Conservation (phyloP, 2,329 filamentous ascomycete genomes). For the Clarireedia monteithiana region DNA sequence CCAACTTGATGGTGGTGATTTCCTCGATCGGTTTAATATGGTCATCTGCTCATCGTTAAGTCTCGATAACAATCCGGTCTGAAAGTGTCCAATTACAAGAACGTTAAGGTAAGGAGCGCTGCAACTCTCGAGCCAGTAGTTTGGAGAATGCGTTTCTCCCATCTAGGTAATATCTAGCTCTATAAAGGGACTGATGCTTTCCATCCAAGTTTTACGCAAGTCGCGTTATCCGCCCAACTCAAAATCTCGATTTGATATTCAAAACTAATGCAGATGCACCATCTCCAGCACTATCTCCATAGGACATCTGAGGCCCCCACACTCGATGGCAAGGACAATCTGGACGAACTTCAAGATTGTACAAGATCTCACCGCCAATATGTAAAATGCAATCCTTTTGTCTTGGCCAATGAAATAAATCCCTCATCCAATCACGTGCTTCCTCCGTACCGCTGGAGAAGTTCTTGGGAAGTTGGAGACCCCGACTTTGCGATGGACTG, state of each 20-base stretch:
- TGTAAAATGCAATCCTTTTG: background rate
- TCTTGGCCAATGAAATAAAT: slow-evolving; percentile 9
- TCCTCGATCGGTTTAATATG: slow-evolving; percentile 5
- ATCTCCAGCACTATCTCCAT: background rate
- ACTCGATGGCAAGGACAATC: background rate
- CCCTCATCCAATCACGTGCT: slow-evolving; percentile 3
- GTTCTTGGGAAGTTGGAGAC: background rate
- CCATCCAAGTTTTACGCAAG: background rate
- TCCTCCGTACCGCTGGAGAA: background rate
- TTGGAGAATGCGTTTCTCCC: background rate
- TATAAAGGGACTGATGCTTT: background rate
- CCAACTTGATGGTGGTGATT: background rate
- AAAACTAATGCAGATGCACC: slow-evolving; percentile 3
- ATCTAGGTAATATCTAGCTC: background rate
- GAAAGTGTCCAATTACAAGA: background rate
- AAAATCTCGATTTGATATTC: background rate
- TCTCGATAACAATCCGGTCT: slow-evolving; percentile 1
- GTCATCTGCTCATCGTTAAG: slow-evolving; percentile 15
- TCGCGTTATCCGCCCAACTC: background rate
- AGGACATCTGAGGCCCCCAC: background rate
- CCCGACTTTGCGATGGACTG: background rate
- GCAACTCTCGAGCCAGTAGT: background rate
- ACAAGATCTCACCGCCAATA: slow-evolving; percentile 1
- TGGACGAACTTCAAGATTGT: background rate
- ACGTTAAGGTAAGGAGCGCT: background rate